Base-by-base conservation (phyloP, 495 filamentous ascomycete species). In the Podospora pseudocomata region DNA sequence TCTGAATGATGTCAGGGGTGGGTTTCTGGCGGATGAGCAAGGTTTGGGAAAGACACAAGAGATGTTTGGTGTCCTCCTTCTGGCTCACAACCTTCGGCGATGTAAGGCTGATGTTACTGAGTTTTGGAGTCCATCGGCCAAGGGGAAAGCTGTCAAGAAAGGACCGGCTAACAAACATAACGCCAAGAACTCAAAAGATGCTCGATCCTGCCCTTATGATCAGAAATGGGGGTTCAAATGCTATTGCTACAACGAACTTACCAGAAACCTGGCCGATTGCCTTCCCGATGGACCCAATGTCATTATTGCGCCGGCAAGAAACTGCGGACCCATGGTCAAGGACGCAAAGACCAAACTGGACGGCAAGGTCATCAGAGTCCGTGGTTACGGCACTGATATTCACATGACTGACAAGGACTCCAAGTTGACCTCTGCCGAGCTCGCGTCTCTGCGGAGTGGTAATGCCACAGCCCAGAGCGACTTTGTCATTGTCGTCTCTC, bases 1-100 rank as follows among this genome's bases (percentile, higher is more conserved):
- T 4, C 66, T 73, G 9, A 7, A 34, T n/a, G 71, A 68, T 9
- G 70, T 74, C 0, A n/a, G 60, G 13, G 74, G 74, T 19, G 72
- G 74, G 16, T 57, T 74, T 34, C 32, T 76, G 34, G 66, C 68
- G 9, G 74, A 76, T 49, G 74, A 76, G 58, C 72, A 76, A 53
- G 74, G 74, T 1, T 64, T 76, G 59, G 74, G 74, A 27, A 76
- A 76, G 67, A 76, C 72, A 20, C 68, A 71, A 58, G 72, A 76
- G 55, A 73, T 74, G 70, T 72, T 71, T 39, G 74, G 72, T 13
- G 0, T 71, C 2, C 54, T 74, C 53, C 69, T 68, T 19, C 55
- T 74, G 9, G 68, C 67, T 28, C 13, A 64, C 23, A 59, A 49
- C 19, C 66, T 76, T 13, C 64, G 72, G 11, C 32, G 55, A 55